Base-by-base conservation (phyloP, 768 basidiomycete genomes). In the Trametes cinnabarina region DNA sequence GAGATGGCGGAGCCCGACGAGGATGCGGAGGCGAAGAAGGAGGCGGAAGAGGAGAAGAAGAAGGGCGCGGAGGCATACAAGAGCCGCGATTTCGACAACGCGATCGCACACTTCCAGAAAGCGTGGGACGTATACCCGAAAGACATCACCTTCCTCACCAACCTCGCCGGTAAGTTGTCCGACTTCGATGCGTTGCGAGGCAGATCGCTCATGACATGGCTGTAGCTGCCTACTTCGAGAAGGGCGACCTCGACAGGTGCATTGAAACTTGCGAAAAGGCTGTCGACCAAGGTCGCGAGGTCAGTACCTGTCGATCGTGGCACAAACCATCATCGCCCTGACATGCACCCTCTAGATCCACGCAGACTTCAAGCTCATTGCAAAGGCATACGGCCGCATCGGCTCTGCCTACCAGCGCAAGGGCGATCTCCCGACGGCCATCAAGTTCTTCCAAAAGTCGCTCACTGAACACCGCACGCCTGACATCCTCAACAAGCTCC, bases 381-480 rank as follows among this genome's bases (percentile, higher is more conserved):
- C 96, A 30, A 98, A 98, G 74, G 94, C 95, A 0, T 83, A 90
- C 53, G 97, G 92, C 22, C 92, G 97, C 49, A 83, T 88, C 48
- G 97, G 96, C 12, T 84, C 86, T 7, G 82, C 96, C 0, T 94
- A 93, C 76, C 75, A 83, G 55, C 89, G 88, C 74, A 91, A 92
- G 70, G 82, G 77, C 42, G 93, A 99, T 71, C 72, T 86, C 26
- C 66, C 66, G 8, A 82, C 82, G 41, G 95, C 95, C 15, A 84
- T 96, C 80, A 94, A 92, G 73, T 94, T 83, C 78, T 97, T 83
- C 78, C 80, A 94, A 66, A 98, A 98, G 73, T 94, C 92, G 4
- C 82, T 99, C 46, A 86, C 93, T 1, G 97, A 99, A 73, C 96
- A 98, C 73, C 93, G 97, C 57, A 98, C 96, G 12, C 90, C 97